A percentile compares a stretch with the other conserved stretches of the same genome.
These are phyloP conservation scores for Cercospora berteroae DNA, from an alignment of 2,329 filamentous ascomycete genomes.

Conservation along the genomic window DNA sequence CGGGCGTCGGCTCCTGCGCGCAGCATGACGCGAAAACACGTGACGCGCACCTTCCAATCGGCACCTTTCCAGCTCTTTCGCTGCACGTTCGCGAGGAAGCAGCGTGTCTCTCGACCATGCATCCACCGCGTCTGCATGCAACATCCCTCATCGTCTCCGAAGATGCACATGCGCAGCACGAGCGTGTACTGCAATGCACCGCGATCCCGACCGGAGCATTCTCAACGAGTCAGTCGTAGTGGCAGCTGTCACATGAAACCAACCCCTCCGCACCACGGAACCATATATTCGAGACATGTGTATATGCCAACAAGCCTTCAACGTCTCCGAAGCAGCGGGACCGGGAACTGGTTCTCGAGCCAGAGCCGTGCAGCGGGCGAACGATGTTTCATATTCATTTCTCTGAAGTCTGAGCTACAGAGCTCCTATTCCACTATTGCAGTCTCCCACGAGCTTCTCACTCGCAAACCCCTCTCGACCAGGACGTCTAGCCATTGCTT, in stretches of 20 bases:
- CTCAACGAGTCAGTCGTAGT: not conserved
- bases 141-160: not conserved
- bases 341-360: not conserved
- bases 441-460: conserved; percentile 32
- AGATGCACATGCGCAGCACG: not conserved
- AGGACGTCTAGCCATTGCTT: conserved; percentile 56
- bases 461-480: conserved; percentile 60
- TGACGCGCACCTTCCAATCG: not conserved
- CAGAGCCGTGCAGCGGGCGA: not conserved
- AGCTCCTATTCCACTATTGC: not conserved
- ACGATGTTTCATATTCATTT: not conserved
- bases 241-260: not conserved
- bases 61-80: not conserved
- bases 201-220: not conserved
- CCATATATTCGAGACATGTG: not conserved
- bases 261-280: not conserved
- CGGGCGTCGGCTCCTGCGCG: not conserved
- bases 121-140: not conserved
- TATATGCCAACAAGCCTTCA: not conserved
- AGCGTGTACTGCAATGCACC: not conserved
- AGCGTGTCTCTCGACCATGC: not conserved
- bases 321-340: not conserved
- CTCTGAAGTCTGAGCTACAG: not conserved
- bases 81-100: not conserved
- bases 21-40: not conserved